A percentile compares a stretch with the other conserved stretches of the same genome.
These are phyloP conservation scores for Aspergillus wentii DNA, from an alignment of 495 filamentous ascomycete species.

Conservation along the genomic window DNA sequence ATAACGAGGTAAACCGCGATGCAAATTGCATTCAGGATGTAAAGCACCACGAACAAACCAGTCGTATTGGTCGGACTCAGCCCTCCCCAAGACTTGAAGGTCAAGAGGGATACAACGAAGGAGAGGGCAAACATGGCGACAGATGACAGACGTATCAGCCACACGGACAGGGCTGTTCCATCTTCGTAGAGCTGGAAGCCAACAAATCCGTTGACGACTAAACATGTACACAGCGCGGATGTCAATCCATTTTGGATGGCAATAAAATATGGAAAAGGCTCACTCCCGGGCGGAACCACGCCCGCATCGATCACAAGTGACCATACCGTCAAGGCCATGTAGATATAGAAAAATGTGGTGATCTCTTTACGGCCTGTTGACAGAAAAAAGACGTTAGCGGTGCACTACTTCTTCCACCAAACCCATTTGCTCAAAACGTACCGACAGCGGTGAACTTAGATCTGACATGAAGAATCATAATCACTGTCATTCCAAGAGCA, in stretches of 20 bases:
- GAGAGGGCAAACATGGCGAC: slow-evolving; percentile 80
- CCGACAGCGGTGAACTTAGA: slow-evolving; percentile 98
- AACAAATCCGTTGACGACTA: slow-evolving; percentile 96
- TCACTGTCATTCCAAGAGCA: slow-evolving; percentile 84
- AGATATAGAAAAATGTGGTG: slow-evolving; percentile 95
- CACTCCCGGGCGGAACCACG: slow-evolving; percentile 77
- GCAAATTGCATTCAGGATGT: slow-evolving; percentile 83
- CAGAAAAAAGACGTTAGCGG: not conserved
- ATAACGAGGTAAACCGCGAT: slow-evolving; percentile 81
- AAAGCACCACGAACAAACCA: slow-evolving; percentile 88
- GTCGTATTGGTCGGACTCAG: slow-evolving; percentile 79
- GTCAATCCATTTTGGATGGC: slow-evolving; percentile 84
- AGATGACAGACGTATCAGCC: slow-evolving; percentile 78
- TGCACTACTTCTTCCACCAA: too few species aligned
- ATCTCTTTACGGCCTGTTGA: slow-evolving; percentile 91
- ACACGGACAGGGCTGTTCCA: slow-evolving; percentile 91
- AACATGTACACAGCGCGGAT: slow-evolving; percentile 83
- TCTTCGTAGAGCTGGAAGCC: slow-evolving; percentile 99
- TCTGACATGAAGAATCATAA: slow-evolving; percentile 95
- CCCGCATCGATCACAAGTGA: slow-evolving; percentile 92
- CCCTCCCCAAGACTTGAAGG: slow-evolving; percentile 89
- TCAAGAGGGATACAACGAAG: slow-evolving; percentile 80
- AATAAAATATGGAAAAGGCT: slow-evolving; percentile 84
- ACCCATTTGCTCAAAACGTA: too few species aligned
- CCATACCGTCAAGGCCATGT: slow-evolving; percentile 80